Percentiles rank a stretch among this genome's conserved stretches.
These are phyloP conservation scores for Mortierella antarctica DNA, from an alignment of 192 early-diverging fungal species.

Conservation along the genomic window DNA sequence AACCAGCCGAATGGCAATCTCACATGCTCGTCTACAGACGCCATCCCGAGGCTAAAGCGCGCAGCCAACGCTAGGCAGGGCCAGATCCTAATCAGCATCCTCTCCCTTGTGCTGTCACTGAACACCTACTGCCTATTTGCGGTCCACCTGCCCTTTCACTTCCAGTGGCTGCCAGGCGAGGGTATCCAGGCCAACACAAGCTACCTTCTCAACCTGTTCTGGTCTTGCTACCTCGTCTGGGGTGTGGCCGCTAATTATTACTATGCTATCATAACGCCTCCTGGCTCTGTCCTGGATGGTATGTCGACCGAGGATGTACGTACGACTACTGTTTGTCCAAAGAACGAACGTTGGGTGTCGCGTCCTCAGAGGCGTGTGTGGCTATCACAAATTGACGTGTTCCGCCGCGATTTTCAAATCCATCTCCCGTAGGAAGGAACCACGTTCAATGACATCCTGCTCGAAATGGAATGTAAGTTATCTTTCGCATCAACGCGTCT, in stretches of 20 bases:
- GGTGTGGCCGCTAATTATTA: slow-evolving; percentile 66
- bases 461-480: slow-evolving; percentile 61
- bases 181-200: slow-evolving; percentile 20
- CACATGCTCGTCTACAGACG: background rate
- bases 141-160: slow-evolving; percentile 59
- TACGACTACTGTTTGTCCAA: background rate
- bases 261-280: slow-evolving; percentile 64
- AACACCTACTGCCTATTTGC: slow-evolving; percentile 55
- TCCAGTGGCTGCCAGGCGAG: slow-evolving; percentile 46
- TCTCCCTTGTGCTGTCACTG: slow-evolving; percentile 54
- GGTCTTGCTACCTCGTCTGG: slow-evolving; percentile 61
- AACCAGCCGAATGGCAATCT: background rate
- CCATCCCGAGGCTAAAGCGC: slow-evolving; percentile 10
- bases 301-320: slow-evolving; percentile 14
- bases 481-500: background rate
- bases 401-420: background rate
- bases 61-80: slow-evolving; percentile 53
- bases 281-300: slow-evolving; percentile 56
- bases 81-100: slow-evolving; percentile 59
- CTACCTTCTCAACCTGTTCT: slow-evolving; percentile 38
- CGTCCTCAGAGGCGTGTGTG: too few species aligned
- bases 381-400: background rate
- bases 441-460: slow-evolving; percentile 46
- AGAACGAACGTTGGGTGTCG: background rate
- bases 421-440: slow-evolving; percentile 29